Evolutionary conservation across 2,329 filamentous ascomycete species (phyloP).

Genomic region (Eutypa lata): DNA sequence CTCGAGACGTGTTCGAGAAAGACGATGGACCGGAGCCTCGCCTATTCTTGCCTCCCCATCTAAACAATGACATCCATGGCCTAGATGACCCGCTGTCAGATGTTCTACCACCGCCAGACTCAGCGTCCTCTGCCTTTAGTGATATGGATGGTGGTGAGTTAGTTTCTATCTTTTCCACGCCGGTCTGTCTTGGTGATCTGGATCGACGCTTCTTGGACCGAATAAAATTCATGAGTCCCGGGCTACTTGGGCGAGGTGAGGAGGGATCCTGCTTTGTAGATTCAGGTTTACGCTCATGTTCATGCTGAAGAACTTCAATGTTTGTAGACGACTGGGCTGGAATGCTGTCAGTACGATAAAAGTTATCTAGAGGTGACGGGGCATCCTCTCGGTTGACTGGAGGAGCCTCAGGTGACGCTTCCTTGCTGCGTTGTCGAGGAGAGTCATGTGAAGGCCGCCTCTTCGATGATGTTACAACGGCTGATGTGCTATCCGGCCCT

Average conservation of each 20-base stretch:
- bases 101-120: slow-evolving; percentile 47
- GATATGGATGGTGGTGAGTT: slow-evolving; percentile 31
- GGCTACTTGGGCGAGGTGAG: slow-evolving; percentile 27
- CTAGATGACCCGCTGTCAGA: slow-evolving; percentile 51
- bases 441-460: slow-evolving; percentile 41
- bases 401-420: slow-evolving; percentile 15
- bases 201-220: slow-evolving; percentile 47
- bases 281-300: slow-evolving; percentile 9
- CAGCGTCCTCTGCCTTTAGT: slow-evolving; percentile 44
- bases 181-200: slow-evolving; percentile 44
- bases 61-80: slow-evolving; percentile 74
- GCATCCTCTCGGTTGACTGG: slow-evolving; percentile 17
- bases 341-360: slow-evolving; percentile 47
- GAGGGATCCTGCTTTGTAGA: slow-evolving; percentile 9
- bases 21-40: slow-evolving; percentile 63
- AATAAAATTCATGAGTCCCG: slow-evolving; percentile 36
- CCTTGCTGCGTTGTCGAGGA: slow-evolving; percentile 29
- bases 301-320: slow-evolving; percentile 4
- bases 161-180: slow-evolving; percentile 32
- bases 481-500: slow-evolving; percentile 54
- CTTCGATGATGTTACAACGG: slow-evolving; percentile 54
- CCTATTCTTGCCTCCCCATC: slow-evolving; percentile 60
- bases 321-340: slow-evolving; percentile 28
- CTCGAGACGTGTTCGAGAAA: slow-evolving; percentile 89
- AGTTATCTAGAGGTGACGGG: slow-evolving; percentile 40